Evolutionary conservation across 352 stramenopile species (phyloP), one percentile per base, ranked within the genome.

Genomic region (Albugo candida): DNA sequence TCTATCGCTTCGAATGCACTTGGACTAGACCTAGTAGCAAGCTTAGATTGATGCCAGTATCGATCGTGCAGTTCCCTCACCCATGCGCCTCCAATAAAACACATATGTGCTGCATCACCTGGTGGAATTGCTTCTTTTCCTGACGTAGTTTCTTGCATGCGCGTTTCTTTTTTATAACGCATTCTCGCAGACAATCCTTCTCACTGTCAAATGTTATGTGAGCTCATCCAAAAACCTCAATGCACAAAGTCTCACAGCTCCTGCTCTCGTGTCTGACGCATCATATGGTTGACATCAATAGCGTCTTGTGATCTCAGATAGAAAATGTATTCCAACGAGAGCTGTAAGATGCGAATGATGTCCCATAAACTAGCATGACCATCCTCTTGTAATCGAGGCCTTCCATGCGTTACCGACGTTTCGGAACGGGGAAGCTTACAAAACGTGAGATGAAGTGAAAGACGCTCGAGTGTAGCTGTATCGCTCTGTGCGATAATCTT

Each of bases 241-340:
- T 8, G 3, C 38, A 10, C 3, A 24, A 24, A 3, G 2, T 36
- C 37, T 19, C 37, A 51, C 47, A 52, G 53, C 41, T 71, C 58
- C 50, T 67, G 53, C 17, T 56, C 45, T 19, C 49, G 41, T 31
- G 82, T 54, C 49, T 86, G 65, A 35, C 79, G 51, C 6, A 55
- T 52, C 17, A 81, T 47, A 14, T 66, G 64, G 24, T 83, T 61
- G 6, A 86, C 45, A 24, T 81, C 53, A 13, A 67, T 49, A 5
- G 60, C 56, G 35, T 83, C 74, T 17, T 65, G 52, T 6, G 70
- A 57, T 1, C 74, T 56, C 54, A 83, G 64, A 50, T 70, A 87
- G 12, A 84, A 65, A 47, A 87, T 24, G 57, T 76, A 87, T 52
- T 87, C 74, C 65, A 81, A 82, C 10, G 74, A 47, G 36, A 87